These are phyloP conservation scores for Amborella trichopoda DNA, from an alignment of 164 flowering plant genomes.

Conservation along the genomic window DNA sequence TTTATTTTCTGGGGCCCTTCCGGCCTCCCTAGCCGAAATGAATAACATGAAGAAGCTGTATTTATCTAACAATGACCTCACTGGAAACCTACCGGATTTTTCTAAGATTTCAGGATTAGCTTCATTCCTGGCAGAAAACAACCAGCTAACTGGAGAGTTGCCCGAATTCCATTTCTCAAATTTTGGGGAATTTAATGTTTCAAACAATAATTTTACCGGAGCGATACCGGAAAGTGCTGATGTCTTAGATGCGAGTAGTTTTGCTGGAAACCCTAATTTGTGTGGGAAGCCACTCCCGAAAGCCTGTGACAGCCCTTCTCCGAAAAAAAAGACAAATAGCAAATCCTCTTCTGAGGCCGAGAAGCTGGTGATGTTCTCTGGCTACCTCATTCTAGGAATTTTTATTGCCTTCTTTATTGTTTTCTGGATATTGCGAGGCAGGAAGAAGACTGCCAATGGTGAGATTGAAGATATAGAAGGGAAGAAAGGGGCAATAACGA, in stretches of 20 bases:
- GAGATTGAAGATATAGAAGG: slow-evolving; percentile 6
- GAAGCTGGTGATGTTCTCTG: slow-evolving; percentile 29
- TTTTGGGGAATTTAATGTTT: slow-evolving; percentile 29
- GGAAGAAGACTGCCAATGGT: slow-evolving; percentile 10
- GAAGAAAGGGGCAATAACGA: slow-evolving; percentile 9
- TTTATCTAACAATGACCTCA: slow-evolving; percentile 27
- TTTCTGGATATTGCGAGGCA: slow-evolving; percentile 9
- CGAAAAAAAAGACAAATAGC: slow-evolving; percentile 8
- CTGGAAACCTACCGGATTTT: slow-evolving; percentile 38
- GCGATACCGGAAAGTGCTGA: slow-evolving; percentile 23
- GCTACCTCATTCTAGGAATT: slow-evolving; percentile 27
- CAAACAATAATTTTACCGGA: slow-evolving; percentile 40
- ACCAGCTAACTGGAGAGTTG: slow-evolving; percentile 28
- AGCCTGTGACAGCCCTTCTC: slow-evolving; percentile 16
- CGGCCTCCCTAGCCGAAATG: slow-evolving; percentile 20
- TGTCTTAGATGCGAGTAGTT: slow-evolving; percentile 13
- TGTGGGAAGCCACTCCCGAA: slow-evolving; percentile 36
- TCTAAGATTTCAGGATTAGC: slow-evolving; percentile 27
- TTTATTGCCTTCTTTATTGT: slow-evolving; percentile 11
- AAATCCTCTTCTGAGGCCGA: slow-evolving; percentile 3
- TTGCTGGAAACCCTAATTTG: slow-evolving; percentile 26
- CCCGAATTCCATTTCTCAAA: slow-evolving; percentile 35
- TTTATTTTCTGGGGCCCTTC: slow-evolving; percentile 25
- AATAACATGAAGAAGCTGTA: slow-evolving; percentile 27
- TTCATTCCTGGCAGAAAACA: slow-evolving; percentile 31